phyloP scores from a whole-genome alignment of 139 green algal species.

The Pleodorina starrii region DNA sequence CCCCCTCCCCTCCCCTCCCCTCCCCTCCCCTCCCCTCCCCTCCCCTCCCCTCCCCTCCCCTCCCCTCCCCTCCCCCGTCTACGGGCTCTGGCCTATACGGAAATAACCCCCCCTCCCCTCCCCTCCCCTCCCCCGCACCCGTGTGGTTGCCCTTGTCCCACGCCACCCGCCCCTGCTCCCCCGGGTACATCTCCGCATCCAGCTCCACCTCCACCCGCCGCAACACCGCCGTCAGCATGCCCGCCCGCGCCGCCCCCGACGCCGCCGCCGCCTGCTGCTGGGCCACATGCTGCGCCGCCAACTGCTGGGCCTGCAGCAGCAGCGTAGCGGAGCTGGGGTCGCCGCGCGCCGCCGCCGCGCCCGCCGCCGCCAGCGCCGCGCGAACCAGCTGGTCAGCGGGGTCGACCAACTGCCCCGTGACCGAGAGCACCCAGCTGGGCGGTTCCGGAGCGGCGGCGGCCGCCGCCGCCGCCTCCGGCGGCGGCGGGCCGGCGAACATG shows the following conservation, averaged over 20 bases:
- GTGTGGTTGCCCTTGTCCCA: slow-evolving; percentile 46
- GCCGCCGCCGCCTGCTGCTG: slow-evolving; percentile 22
- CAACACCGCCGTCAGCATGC: neutral
- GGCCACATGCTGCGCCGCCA: slow-evolving; percentile 17
- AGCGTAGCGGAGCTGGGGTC: neutral
- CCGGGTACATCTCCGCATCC: slow-evolving; percentile 25
- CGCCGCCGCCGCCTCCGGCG: neutral
- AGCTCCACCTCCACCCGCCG: slow-evolving; percentile 31
- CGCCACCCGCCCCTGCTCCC: neutral
- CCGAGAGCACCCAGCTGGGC: neutral
- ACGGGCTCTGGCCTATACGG: too few species aligned
- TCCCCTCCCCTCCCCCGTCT: too few species aligned
- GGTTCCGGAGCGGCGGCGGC: neutral
- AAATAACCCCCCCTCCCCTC: too few species aligned
- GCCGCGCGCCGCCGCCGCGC: neutral
- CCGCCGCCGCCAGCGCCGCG: slow-evolving; percentile 12
- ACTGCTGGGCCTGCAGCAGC: slow-evolving; percentile 26
- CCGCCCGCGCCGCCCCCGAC: neutral
- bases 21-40: too few species aligned
- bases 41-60: too few species aligned
- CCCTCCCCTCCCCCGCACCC: too few species aligned
- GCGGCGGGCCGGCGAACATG: neutral
- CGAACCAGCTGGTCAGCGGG: neutral
- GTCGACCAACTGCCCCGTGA: neutral
- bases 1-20: too few species aligned